Percentiles rank a stretch among this genome's conserved stretches.
Evolutionary conservation across 2,329 filamentous ascomycete genomes (phyloP).

Genomic region (Didymella pinodella): DNA sequence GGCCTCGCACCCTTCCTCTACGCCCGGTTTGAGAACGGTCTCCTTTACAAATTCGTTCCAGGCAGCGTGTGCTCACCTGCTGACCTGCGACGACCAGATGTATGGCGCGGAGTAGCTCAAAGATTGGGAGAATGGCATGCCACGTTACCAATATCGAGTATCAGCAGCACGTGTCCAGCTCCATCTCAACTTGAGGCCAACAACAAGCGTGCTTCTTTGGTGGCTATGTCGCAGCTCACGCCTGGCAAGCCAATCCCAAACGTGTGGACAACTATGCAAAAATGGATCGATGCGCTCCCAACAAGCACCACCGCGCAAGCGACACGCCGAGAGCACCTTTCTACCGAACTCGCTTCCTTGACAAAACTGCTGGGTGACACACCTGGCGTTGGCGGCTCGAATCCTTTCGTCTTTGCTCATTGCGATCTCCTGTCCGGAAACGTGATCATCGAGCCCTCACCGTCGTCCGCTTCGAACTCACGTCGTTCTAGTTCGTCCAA

Average conservation of each 20-base stretch:
- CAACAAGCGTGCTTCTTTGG: conserved; percentile 49
- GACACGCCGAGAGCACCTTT: conserved; percentile 71
- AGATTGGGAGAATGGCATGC: conserved; percentile 95
- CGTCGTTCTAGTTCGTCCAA: conserved; percentile 45
- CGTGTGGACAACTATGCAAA: conserved; percentile 93
- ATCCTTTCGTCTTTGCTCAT: conserved; percentile 89
- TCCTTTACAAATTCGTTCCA: conserved; percentile 90
- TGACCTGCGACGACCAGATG: conserved; percentile 76
- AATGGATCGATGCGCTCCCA: conserved; percentile 90
- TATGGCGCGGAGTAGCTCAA: conserved; percentile 84
- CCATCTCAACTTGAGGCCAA: conserved; percentile 40
- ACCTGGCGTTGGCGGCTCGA: conserved; percentile 71
- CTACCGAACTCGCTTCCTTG: conserved; percentile 76
- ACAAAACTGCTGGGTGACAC: conserved; percentile 76
- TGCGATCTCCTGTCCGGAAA: conserved; percentile 97
- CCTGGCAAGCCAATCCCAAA: conserved; percentile 80
- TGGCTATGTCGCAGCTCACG: conserved; percentile 54
- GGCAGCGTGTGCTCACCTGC: conserved; percentile 81
- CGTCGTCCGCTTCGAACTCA: conserved; percentile 45
- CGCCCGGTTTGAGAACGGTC: conserved; percentile 92
- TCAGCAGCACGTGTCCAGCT: conserved; percentile 53
- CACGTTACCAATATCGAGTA: conserved; percentile 63
- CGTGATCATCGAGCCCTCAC: conserved; percentile 78
- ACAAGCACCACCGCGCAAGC: conserved; percentile 73
- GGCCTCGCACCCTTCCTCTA: conserved; percentile 86